Evolutionary conservation across 2,329 filamentous ascomycete species (phyloP), one percentile per base, ranked within the genome.

Genomic region (Hirsutella rhossiliensis): DNA sequence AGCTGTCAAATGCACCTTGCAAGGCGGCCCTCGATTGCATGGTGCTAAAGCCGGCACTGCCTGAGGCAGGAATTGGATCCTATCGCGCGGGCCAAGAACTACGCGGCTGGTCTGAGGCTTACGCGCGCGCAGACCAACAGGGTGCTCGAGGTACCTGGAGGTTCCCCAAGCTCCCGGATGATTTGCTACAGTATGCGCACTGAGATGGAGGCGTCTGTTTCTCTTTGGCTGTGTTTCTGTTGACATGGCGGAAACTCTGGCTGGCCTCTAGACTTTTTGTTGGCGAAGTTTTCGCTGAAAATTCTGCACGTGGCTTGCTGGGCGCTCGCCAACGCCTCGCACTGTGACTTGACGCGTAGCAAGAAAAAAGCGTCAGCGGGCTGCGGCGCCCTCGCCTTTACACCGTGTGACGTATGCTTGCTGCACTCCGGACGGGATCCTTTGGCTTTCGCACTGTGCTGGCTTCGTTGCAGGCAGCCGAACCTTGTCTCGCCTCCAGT

Each of bases 41-140:
- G 34, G 15, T 17, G 34, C 34, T 36, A 4, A 17, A 5, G 8
- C 4, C 34, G 5, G 5, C 9, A 15, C 34, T 37, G 34, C 34
- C 34, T 37, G 34, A 37, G 34, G 34, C 34, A 37, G 34, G 18
- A 17, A 11, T 17, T 15, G 17, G 9, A 5, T n/a, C 18, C 3
- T 17, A 17, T 15, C 4, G 31, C 9, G 45, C 51, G 52, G 53
- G 43, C 52, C 39, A 36, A 52, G 43, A 57, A 46, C 37, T 59
- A 57, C 56, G 55, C 50, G 39, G 12, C 45, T 53, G 49, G 54
- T 43, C 52, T 55, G 49, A 56, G 39, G 45, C 49, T 38, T 57
- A 56, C 55, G 53, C 53, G 31, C 17, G 43, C 32, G 3, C 13
- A 11, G 31, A 15, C 37, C 30, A 38, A 28, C 31, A 41, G 15